Conservation (phyloP, 495 filamentous ascomycete genomes). For the Aspergillus nanangensis region DNA sequence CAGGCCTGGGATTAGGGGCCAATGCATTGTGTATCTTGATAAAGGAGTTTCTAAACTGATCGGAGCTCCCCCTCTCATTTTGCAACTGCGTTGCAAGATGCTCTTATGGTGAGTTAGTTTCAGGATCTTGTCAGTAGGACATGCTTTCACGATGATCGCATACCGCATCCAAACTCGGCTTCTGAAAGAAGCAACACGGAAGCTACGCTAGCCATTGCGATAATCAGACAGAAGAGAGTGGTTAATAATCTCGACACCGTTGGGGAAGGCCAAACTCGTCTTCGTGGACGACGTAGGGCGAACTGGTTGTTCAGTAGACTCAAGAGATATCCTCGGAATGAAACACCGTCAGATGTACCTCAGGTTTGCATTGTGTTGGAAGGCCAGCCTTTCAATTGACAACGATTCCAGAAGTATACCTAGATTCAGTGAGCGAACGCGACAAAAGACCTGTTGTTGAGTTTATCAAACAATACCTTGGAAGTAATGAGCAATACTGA, state of each 20-base stretch:
- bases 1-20: constrained; percentile 23
- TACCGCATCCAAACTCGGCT: constrained; percentile 45
- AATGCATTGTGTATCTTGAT: constrained; percentile 30
- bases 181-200: constrained; percentile 35
- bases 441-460: too few species aligned
- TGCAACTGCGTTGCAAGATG: constrained; percentile 34
- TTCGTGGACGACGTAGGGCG: neutral
- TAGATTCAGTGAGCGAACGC: too few species aligned
- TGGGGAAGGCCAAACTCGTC: neutral
- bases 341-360: constrained; percentile 11
- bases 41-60: constrained; percentile 35
- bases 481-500: too few species aligned
- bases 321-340: constrained; percentile 16
- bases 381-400: constrained; percentile 7
- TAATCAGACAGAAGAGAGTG: neutral
- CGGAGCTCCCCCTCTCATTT: constrained; percentile 24
- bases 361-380: constrained; percentile 9
- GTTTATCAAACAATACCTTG: too few species aligned
- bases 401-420: neutral
- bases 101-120: constrained; percentile 26
- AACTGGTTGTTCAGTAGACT: too few species aligned
- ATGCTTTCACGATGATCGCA: constrained; percentile 10
- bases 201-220: constrained; percentile 31
- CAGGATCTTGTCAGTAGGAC: neutral
- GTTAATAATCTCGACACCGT: neutral